Conservation (phyloP, 768 basidiomycete species). For the Psilocybe tampanensis region DNA sequence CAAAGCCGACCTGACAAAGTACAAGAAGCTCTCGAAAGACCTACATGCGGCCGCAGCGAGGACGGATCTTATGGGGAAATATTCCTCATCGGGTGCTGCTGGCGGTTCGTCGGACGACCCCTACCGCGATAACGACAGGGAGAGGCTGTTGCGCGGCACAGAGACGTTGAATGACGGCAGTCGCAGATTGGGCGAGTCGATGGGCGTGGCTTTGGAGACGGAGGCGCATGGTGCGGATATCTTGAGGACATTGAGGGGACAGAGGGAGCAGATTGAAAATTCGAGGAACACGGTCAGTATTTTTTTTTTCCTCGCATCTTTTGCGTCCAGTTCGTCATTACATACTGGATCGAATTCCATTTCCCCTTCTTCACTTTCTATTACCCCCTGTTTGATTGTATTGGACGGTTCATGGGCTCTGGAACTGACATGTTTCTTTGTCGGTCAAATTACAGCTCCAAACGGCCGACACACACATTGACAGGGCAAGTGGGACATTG, state of each 20-base stretch:
- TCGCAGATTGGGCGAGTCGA: slow-evolving; percentile 73
- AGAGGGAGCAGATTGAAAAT: slow-evolving; percentile 91
- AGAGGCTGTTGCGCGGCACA: slow-evolving; percentile 73
- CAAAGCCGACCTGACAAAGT: slow-evolving; percentile 71
- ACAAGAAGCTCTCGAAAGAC: slow-evolving; percentile 80
- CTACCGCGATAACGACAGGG: slow-evolving; percentile 67
- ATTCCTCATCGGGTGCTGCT: slow-evolving; percentile 5
- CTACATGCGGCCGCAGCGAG: slow-evolving; percentile 65
- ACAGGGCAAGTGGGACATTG: slow-evolving; percentile 84
- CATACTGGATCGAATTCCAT: neutral
- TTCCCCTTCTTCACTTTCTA: neutral
- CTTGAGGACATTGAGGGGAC: slow-evolving; percentile 72
- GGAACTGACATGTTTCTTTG: too few species aligned
- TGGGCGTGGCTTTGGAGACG: slow-evolving; percentile 89
- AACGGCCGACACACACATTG: slow-evolving; percentile 82
- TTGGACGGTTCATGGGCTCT: too few species aligned
- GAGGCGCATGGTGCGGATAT: slow-evolving; percentile 92
- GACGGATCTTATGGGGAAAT: slow-evolving; percentile 55
- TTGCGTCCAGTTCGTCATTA: neutral
- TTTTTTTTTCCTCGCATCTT: neutral
- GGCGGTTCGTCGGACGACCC: slow-evolving; percentile 64
- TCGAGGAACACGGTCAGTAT: slow-evolving; percentile 74
- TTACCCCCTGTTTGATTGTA: too few species aligned
- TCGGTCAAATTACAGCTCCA: too few species aligned
- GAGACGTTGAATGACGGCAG: slow-evolving; percentile 75